Percentiles rank a stretch among this genome's conserved stretches.
Evolutionary conservation across 495 filamentous ascomycete species (phyloP).

Genomic region (Hypoxylon intermedium): DNA sequence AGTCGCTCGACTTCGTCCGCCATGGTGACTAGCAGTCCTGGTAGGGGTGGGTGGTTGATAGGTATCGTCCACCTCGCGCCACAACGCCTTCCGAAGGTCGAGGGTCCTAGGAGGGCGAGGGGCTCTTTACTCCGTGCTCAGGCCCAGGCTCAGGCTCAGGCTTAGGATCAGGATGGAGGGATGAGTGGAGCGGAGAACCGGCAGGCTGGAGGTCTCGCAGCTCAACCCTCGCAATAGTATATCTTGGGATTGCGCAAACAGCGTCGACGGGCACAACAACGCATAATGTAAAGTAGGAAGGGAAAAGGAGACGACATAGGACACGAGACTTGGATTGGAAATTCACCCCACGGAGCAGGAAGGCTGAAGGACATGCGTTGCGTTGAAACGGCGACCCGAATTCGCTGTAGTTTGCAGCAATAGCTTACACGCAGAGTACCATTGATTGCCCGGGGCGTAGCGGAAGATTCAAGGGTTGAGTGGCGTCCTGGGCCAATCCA

Average conservation of each 20-base stretch:
- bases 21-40: slow-evolving; percentile 28
- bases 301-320: slow-evolving; percentile 5
- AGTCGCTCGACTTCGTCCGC: slow-evolving; percentile 49
- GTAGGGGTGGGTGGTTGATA: slow-evolving; percentile 10
- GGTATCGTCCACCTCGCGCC: slow-evolving; percentile 16
- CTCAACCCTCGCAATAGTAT: slow-evolving; percentile 26
- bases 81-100: slow-evolving; percentile 10
- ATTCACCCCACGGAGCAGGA: slow-evolving; percentile 34
- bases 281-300: slow-evolving; percentile 17
- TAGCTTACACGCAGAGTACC: slow-evolving; percentile 34
- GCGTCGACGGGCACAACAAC: slow-evolving; percentile 11
- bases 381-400: slow-evolving; percentile 31
- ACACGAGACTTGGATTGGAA: slow-evolving; percentile 30
- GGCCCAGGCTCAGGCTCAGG: too few species aligned
- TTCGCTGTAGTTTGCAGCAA: slow-evolving; percentile 27
- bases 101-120: background rate
- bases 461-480: slow-evolving; percentile 23
- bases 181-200: slow-evolving; percentile 34
- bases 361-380: slow-evolving; percentile 14
- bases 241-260: slow-evolving; percentile 27
- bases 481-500: slow-evolving; percentile 23
- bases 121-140: slow-evolving; percentile 11
- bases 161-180: slow-evolving; percentile 27
- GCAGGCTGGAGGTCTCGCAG: slow-evolving; percentile 17
- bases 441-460: slow-evolving; percentile 34